These are phyloP conservation scores for Gonium pectorale DNA, from an alignment of 139 green algal species.

Conservation along the genomic window DNA sequence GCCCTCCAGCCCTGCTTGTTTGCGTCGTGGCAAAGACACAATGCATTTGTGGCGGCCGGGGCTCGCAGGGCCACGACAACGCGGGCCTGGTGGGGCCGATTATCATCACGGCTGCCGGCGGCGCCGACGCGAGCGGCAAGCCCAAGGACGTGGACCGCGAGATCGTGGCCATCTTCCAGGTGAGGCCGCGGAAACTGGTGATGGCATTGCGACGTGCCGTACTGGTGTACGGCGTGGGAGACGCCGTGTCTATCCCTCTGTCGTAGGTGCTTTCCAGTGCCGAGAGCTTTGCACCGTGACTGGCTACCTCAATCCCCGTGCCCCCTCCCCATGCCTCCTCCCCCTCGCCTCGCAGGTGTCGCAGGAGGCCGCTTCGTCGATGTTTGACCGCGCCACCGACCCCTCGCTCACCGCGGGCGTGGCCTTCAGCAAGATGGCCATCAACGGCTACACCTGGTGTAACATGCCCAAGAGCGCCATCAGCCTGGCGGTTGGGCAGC, in stretches of 20 bases:
- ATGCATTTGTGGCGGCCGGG: no score
- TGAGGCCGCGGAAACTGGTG: constrained; percentile 6
- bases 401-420: background rate
- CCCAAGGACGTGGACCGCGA: constrained; percentile 53
- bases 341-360: constrained; percentile 1
- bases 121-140: constrained; percentile 41
- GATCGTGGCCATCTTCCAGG: constrained; percentile 50
- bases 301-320: no score
- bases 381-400: background rate
- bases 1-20: no score
- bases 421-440: constrained; percentile 42
- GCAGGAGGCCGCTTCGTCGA: background rate
- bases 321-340: background rate
- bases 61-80: no score
- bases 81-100: constrained; percentile 69
- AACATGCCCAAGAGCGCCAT: constrained; percentile 1
- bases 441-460: constrained; percentile 57
- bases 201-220: no score
- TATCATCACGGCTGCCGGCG: constrained; percentile 62
- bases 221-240: no score
- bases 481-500: constrained; percentile 43
- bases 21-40: no score
- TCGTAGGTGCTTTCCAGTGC: no score
- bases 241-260: no score
- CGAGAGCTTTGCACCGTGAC: no score